phyloP scores from a whole-genome alignment of 805 yeast species.

The Metschnikowia koreensis region DNA sequence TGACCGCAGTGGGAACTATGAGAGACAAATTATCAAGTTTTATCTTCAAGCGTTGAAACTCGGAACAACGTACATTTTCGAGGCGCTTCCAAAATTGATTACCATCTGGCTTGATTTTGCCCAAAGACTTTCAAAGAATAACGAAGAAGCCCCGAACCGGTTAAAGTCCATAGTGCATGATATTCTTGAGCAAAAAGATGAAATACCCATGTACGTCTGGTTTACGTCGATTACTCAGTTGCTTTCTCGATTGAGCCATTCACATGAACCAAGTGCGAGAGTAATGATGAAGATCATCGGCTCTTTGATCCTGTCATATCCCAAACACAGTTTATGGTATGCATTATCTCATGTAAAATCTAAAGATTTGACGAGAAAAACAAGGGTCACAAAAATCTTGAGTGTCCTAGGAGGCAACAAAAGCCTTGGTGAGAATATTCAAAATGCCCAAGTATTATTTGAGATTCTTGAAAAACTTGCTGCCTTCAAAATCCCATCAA shows the following conservation, averaged over 20 bases:
- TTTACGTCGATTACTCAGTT: constrained; percentile 84
- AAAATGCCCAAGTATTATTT: constrained; percentile 35
- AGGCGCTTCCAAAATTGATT: constrained; percentile 84
- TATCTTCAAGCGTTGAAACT: constrained; percentile 59
- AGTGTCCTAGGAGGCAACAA: constrained; percentile 16
- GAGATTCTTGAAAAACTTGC: constrained; percentile 46
- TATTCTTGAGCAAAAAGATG: constrained; percentile 42
- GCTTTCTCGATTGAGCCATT: constrained; percentile 72
- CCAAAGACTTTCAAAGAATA: constrained; percentile 21
- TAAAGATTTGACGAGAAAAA: constrained; percentile 29
- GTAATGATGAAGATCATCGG: constrained; percentile 58
- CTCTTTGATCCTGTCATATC: constrained; percentile 61
- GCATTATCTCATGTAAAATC: constrained; percentile 71
- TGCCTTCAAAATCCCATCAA: constrained; percentile 34
- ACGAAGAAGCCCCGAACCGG: constrained; percentile 32
- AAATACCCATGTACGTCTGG: constrained; percentile 59
- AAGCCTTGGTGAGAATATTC: constrained; percentile 17
- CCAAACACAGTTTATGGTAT: constrained; percentile 84
- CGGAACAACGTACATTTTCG: constrained; percentile 69
- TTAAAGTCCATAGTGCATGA: constrained; percentile 49
- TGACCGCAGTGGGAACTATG: constrained; percentile 49
- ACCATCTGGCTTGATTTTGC: constrained; percentile 88
- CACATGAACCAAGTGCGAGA: constrained; percentile 52
- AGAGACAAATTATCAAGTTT: constrained; percentile 51
- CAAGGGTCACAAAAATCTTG: constrained; percentile 27